Evolutionary conservation across 208 protist species (phyloP).

Genomic region (Willaertia magna): DNA sequence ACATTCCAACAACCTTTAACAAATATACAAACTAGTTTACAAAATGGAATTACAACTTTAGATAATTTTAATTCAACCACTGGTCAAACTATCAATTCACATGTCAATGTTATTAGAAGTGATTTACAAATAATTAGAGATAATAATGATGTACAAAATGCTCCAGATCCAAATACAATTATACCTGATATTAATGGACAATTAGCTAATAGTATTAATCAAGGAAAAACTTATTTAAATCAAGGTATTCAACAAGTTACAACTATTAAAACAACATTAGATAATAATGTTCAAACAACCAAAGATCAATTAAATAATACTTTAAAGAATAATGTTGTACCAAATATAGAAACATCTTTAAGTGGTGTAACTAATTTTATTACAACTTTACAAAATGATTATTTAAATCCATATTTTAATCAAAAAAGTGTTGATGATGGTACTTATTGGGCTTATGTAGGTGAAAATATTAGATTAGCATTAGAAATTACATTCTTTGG

Average conservation of each 20-base stretch:
- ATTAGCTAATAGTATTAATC: neutral
- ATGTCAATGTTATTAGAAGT: neutral
- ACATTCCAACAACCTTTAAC: neutral
- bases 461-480: neutral
- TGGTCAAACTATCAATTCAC: neutral
- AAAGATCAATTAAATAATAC: neutral
- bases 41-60: neutral
- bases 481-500: neutral
- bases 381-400: neutral
- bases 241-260: neutral
- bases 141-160: neutral
- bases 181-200: neutral
- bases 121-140: neutral
- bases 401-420: neutral
- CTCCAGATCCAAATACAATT: neutral
- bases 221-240: neutral
- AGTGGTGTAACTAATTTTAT: neutral
- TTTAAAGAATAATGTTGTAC: neutral
- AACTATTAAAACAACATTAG: neutral
- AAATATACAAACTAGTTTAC: neutral
- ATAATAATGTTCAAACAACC: neutral
- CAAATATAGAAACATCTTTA: neutral
- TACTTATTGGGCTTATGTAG: neutral
- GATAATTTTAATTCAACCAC: neutral
- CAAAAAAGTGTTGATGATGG: neutral